A percentile compares a stretch with the other conserved stretches of the same genome.
phyloP scores from a whole-genome alignment of 2,329 filamentous ascomycete genomes.

The Chaetomiaceae sp. region DNA sequence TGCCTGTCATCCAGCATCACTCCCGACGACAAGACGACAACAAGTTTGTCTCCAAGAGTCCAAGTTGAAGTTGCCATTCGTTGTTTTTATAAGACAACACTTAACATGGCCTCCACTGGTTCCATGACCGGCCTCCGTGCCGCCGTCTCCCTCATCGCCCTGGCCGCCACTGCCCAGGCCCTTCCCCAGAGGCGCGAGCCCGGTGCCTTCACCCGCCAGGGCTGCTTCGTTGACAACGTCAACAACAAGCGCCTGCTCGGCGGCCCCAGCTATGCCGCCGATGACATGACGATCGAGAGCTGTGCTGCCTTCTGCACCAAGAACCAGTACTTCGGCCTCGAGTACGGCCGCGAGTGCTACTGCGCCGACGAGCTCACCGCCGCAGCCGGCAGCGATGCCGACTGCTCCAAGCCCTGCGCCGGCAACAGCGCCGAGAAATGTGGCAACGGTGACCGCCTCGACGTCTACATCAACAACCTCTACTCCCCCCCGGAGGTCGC shows the following conservation, averaged over 20 bases:
- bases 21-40: too few species aligned
- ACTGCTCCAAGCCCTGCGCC: conserved; percentile 26
- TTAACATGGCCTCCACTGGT: conserved; percentile 7
- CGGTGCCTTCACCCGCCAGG: conserved; percentile 11
- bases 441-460: conserved; percentile 24
- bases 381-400: conserved; percentile 14
- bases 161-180: conserved; percentile 15
- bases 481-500: conserved; percentile 20
- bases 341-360: conserved; percentile 39
- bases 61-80: background rate
- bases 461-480: conserved; percentile 25
- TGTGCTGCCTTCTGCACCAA: conserved; percentile 30
- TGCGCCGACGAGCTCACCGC: conserved; percentile 31
- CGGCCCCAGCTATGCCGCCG: conserved; percentile 8
- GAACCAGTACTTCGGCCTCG: conserved; percentile 35
- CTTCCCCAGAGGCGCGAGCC: conserved; percentile 11
- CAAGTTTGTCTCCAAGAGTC: background rate
- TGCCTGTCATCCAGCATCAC: background rate
- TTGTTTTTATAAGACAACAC: background rate
- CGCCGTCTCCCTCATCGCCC: conserved; percentile 15
- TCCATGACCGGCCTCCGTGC: conserved; percentile 2
- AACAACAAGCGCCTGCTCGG: conserved; percentile 12
- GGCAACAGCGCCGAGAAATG: conserved; percentile 26
- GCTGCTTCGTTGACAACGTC: conserved; percentile 17
- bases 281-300: conserved; percentile 29